These are phyloP conservation scores for Solanum hybrid DNA, from an alignment of 305 asterid genomes.

Conservation along the genomic window DNA sequence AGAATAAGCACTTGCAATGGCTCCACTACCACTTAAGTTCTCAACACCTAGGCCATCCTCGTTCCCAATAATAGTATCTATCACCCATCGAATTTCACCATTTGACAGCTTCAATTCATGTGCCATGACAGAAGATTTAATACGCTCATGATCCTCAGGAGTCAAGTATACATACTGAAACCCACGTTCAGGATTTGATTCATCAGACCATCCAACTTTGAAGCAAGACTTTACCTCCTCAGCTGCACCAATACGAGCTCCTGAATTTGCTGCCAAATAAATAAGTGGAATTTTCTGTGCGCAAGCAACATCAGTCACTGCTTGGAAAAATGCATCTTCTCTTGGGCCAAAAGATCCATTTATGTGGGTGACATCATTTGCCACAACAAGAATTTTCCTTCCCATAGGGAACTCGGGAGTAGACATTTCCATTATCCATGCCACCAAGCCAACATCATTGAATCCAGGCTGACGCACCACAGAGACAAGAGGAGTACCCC, in stretches of 20 bases:
- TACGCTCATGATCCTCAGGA: conserved; percentile 71
- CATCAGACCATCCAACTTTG: conserved; percentile 95
- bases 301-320: conserved; percentile 82
- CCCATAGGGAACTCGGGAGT: conserved; percentile 96
- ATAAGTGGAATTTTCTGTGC: conserved; percentile 68
- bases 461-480: conserved; percentile 58
- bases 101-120: conserved; percentile 49
- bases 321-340: conserved; percentile 91
- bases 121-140: conserved; percentile 67
- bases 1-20: conserved; percentile 96
- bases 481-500: conserved; percentile 86
- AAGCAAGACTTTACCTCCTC: conserved; percentile 97
- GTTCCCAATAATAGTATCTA: conserved; percentile 79
- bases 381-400: conserved; percentile 63
- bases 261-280: conserved; percentile 94
- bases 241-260: conserved; percentile 95
- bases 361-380: conserved; percentile 89
- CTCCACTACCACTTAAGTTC: conserved; percentile 90
- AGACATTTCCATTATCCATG: conserved; percentile 86
- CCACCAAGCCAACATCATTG: conserved; percentile 95
- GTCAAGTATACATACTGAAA: conserved; percentile 79
- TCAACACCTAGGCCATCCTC: conserved; percentile 95
- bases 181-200: conserved; percentile 79
- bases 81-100: conserved; percentile 83
- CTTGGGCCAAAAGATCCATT: conserved; percentile 95